These are phyloP conservation scores for Beauveria sp. DNA, from an alignment of 2,329 filamentous ascomycete genomes.

Conservation along the genomic window DNA sequence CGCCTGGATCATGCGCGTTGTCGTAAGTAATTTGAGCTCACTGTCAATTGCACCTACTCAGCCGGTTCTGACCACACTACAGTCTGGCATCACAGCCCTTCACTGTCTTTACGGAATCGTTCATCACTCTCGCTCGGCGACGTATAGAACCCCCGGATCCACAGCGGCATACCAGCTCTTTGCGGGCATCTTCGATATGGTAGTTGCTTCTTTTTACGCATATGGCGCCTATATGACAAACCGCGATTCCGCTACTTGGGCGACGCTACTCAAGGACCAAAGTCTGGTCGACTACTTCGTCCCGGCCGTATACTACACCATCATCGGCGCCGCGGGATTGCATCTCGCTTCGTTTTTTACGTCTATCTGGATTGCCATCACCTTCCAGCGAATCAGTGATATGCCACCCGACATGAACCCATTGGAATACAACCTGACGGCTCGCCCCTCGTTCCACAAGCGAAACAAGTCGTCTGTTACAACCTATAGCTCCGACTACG, in stretches of 20 bases:
- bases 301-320: slow-evolving; percentile 59
- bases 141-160: slow-evolving; percentile 65
- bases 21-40: slow-evolving; percentile 43
- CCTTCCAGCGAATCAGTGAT: slow-evolving; percentile 73
- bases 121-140: slow-evolving; percentile 65
- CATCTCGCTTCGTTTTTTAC: slow-evolving; percentile 64
- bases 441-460: slow-evolving; percentile 60
- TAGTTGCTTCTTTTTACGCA: slow-evolving; percentile 46
- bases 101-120: slow-evolving; percentile 73
- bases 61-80: not conserved
- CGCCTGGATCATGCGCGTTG: slow-evolving; percentile 69
- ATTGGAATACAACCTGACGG: slow-evolving; percentile 76
- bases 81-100: slow-evolving; percentile 59
- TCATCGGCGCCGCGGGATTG: slow-evolving; percentile 55
- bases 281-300: slow-evolving; percentile 52
- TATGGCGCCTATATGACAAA: slow-evolving; percentile 43
- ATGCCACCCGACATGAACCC: slow-evolving; percentile 95
- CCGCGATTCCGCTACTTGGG: slow-evolving; percentile 48
- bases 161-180: slow-evolving; percentile 88
- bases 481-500: slow-evolving; percentile 38
- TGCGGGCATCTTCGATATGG: slow-evolving; percentile 62
- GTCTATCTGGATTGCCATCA: slow-evolving; percentile 65
- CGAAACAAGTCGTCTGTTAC: slow-evolving; percentile 57
- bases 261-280: slow-evolving; percentile 55
- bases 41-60: slow-evolving; percentile 13